Percentiles rank a stretch among this genome's conserved stretches.
phyloP scores from a whole-genome alignment of 306 rosid genomes.

The Cercis canadensis region DNA sequence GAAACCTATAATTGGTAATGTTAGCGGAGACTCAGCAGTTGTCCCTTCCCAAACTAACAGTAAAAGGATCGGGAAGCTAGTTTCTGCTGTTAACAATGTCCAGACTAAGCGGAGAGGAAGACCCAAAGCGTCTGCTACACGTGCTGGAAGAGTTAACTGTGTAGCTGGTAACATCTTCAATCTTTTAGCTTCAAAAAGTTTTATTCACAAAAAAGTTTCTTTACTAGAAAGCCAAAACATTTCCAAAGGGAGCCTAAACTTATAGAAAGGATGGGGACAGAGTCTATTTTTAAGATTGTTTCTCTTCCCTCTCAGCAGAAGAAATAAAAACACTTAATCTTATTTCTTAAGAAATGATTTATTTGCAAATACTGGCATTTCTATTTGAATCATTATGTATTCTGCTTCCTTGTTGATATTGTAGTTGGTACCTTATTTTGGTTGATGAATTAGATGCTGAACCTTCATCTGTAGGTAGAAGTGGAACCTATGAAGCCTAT shows the following conservation, averaged over 20 bases:
- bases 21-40: neutral
- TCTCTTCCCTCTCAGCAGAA: neutral
- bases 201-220: neutral
- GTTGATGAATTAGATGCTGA: slow-evolving; percentile 42
- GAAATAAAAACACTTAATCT: neutral
- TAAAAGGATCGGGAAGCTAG: slow-evolving; percentile 27
- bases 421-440: slow-evolving; percentile 23
- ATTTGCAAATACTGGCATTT: neutral
- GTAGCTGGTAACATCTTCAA: slow-evolving; percentile 43
- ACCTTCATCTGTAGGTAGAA: slow-evolving; percentile 32
- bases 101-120: slow-evolving; percentile 41
- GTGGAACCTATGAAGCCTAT: slow-evolving; percentile 31
- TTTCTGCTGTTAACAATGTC: slow-evolving; percentile 17
- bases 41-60: slow-evolving; percentile 3
- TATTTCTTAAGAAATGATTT: neutral
- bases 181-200: neutral
- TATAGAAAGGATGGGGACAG: too few species aligned
- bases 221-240: too few species aligned
- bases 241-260: too few species aligned
- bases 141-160: slow-evolving; percentile 14
- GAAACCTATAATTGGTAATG: neutral
- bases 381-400: slow-evolving; percentile 11
- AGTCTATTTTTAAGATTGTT: too few species aligned
- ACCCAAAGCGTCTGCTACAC: slow-evolving; percentile 24
- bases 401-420: slow-evolving; percentile 17